Base-by-base conservation (phyloP, 2,329 filamentous ascomycete genomes). In the Clathrospora elynae region DNA sequence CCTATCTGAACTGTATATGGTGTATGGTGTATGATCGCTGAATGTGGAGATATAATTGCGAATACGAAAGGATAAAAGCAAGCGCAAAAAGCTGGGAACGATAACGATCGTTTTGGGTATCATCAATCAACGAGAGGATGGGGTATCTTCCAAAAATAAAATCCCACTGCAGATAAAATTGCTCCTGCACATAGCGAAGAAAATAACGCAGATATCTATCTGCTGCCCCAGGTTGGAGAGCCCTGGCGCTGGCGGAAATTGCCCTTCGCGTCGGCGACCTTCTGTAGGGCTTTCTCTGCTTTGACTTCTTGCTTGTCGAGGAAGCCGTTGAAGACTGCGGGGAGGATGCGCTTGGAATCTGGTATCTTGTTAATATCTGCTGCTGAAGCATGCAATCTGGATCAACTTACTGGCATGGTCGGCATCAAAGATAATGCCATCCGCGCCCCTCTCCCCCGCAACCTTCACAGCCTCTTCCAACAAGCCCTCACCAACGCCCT, bases 351-450 rank as follows among this genome's bases (percentile, higher is more conserved):
- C 35, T 62, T 61, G 2, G 66, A 67, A 49, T 70, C 67, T 70
- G 33, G 8, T 10, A 4, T 9, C 6, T 6, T 20, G 32, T 65
- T 49, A 67, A 55, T 23, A 34, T 24, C 12, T 23, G 36, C 13
- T 25, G 6, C 17, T 8, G 8, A n/a, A 23, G n/a, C 23, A n/a
- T 18, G n/a, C 6, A 36, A 23, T 8, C 9, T 22, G 4, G 14
- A 5, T 31, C 28, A 35, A 75, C 75, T 68, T 83, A 78, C 92
- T 90, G 30, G 88, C 89, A 74, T 95, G 90, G 53, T 87, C 82
- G 37, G 78, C 74, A 5, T 86, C 87, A 67, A 95, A 95, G 2
- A 84, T 82, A 36, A 91, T 75, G 44, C 83, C 83, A 45, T 80
- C 80, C 28, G 88, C 87, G 44, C 86, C 86, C 61, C 79, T 81